Evolutionary conservation across 2,329 filamentous ascomycete species (phyloP).

Genomic region (Fusarium tuaranense): DNA sequence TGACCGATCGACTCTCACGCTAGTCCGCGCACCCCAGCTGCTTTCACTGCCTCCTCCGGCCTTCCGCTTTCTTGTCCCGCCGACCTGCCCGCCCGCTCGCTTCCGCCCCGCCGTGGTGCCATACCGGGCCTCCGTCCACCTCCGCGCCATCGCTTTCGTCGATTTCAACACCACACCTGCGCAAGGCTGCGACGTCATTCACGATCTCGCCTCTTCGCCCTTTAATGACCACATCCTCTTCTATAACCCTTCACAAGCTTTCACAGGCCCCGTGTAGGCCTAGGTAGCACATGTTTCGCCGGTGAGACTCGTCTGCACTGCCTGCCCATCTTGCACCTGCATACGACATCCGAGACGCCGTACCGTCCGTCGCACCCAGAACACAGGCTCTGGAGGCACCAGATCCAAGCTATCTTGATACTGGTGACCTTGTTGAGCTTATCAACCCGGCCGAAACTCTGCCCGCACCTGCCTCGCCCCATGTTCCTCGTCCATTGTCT

Average conservation of each 20-base stretch:
- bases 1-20: constrained; percentile 22
- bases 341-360: constrained; percentile 34
- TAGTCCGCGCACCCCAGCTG: constrained; percentile 24
- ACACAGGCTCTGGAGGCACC: constrained; percentile 23
- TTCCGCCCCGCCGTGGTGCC: constrained; percentile 37
- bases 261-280: constrained; percentile 32
- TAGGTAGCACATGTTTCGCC: constrained; percentile 46
- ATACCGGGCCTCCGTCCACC: constrained; percentile 35
- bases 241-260: constrained; percentile 12
- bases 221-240: constrained; percentile 38
- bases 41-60: constrained; percentile 11
- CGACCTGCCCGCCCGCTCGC: constrained; percentile 22
- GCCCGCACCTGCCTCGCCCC: constrained; percentile 13
- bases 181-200: constrained; percentile 20
- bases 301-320: constrained; percentile 45
- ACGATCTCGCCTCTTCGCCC: constrained; percentile 15
- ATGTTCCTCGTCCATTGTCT: constrained; percentile 20
- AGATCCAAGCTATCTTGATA: constrained; percentile 19
- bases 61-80: constrained; percentile 24
- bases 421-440: constrained; percentile 10
- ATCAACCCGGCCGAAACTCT: constrained; percentile 13
- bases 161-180: constrained; percentile 26
- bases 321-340: constrained; percentile 35
- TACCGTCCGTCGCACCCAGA: constrained; percentile 37
- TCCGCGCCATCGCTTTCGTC: constrained; percentile 32